These are phyloP conservation scores for Kodamaea sp. DNA, from an alignment of 1,139 yeast species.

Conservation along the genomic window DNA sequence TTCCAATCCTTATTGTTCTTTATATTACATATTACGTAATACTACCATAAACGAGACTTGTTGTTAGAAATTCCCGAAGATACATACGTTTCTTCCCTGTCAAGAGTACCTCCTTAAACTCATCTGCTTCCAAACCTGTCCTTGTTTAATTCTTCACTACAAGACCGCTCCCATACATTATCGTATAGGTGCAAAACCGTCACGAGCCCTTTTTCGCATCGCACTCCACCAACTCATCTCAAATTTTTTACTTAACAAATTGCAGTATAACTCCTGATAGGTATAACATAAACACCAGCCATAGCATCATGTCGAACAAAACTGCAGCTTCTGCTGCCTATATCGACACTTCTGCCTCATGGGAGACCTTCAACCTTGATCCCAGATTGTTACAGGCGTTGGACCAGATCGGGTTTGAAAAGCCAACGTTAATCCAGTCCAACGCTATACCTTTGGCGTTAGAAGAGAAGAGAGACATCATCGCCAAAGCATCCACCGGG, in stretches of 20 bases:
- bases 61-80: too few relatives aligned
- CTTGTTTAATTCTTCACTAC: too few relatives aligned
- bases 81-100: too few relatives aligned
- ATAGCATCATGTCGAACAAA: slow-evolving; percentile 12
- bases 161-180: too few relatives aligned
- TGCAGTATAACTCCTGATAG: not conserved
- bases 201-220: not conserved
- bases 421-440: slow-evolving; percentile 89
- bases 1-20: too few relatives aligned
- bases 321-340: slow-evolving; percentile 61
- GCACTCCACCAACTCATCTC: slow-evolving; percentile 14
- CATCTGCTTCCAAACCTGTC: too few relatives aligned
- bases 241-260: too few relatives aligned
- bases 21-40: too few relatives aligned
- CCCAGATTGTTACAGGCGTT: slow-evolving; percentile 83
- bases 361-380: slow-evolving; percentile 74
- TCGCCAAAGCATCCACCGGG: slow-evolving; percentile 88
- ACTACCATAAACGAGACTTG: too few relatives aligned
- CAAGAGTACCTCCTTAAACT: too few relatives aligned
- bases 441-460: slow-evolving; percentile 91
- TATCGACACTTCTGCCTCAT: slow-evolving; percentile 68
- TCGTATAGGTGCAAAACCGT: not conserved
- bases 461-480: slow-evolving; percentile 81
- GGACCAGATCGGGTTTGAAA: slow-evolving; percentile 74
- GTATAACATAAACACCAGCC: slow-evolving; percentile 3